A percentile compares a stretch with the other conserved stretches of the same genome.
Conservation (phyloP, 2,329 filamentous ascomycete genomes). For the Colletotrichum lupini region DNA sequence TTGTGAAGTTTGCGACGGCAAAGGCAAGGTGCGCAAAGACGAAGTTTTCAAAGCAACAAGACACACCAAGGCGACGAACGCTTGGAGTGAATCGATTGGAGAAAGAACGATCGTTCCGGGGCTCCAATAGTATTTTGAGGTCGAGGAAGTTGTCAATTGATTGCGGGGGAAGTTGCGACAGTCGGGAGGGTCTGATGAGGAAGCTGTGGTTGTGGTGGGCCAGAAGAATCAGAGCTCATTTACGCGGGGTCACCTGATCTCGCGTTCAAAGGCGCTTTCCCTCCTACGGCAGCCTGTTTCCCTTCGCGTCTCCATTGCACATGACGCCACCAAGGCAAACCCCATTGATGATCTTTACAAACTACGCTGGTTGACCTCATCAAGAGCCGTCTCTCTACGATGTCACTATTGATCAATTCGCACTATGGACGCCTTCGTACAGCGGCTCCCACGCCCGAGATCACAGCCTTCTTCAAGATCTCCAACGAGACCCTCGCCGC, state of each 20-base stretch:
- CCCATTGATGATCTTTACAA: not conserved
- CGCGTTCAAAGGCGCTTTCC: conserved; percentile 42
- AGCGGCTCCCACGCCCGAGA: conserved; percentile 38
- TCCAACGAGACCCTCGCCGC: conserved; percentile 24
- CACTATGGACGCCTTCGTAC: conserved; percentile 53
- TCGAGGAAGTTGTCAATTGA: not conserved
- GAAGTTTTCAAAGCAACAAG: not conserved
- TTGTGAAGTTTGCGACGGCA: not conserved
- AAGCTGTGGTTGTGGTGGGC: not conserved
- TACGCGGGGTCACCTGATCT: conserved; percentile 51
- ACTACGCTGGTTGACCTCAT: not conserved
- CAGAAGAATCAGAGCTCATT: conserved; percentile 9
- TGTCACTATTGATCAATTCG: conserved; percentile 6
- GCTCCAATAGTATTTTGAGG: not conserved
- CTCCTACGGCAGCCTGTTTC: conserved; percentile 19
- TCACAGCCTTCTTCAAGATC: conserved; percentile 21
- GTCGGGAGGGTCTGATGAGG: not conserved
- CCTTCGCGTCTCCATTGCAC: conserved; percentile 18
- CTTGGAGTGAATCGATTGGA: not conserved
- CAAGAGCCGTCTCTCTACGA: not conserved
- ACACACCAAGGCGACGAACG: not conserved
- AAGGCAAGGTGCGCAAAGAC: not conserved
- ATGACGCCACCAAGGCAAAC: conserved; percentile 27
- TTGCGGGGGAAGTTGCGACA: not conserved
- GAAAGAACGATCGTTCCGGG: not conserved